A percentile compares a stretch with the other conserved stretches of the same genome.
Conservation (phyloP, 305 asterid species). For the Ajuga reptans region DNA sequence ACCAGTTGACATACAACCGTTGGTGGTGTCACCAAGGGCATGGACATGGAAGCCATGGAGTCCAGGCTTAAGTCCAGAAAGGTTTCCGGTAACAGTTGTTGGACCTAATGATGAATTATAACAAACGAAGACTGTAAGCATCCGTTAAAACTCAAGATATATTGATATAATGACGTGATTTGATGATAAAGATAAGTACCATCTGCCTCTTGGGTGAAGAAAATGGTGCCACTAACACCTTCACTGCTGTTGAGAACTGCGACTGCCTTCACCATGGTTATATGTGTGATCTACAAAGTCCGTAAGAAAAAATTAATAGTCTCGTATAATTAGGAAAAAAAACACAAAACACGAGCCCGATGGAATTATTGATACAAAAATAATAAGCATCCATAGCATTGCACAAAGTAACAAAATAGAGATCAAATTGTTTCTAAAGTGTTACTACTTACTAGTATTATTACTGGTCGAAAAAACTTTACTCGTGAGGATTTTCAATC, state of each 20-base stretch:
- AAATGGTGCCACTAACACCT: constrained; percentile 75
- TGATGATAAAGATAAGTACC: constrained; percentile 34
- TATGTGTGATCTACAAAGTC: constrained; percentile 50
- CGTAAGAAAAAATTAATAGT: background rate
- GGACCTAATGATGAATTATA: constrained; percentile 37
- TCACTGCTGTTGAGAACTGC: constrained; percentile 80
- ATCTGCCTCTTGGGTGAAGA: constrained; percentile 73
- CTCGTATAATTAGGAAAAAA: background rate
- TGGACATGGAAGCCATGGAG: constrained; percentile 89
- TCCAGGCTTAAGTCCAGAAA: constrained; percentile 84
- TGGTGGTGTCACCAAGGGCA: constrained; percentile 97
- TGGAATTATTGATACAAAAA: background rate
- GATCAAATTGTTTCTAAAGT: background rate
- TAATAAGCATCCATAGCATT: background rate
- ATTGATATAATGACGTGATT: background rate
- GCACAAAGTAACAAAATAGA: background rate
- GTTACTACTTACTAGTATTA: background rate
- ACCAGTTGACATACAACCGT: constrained; percentile 97
- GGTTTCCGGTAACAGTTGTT: constrained; percentile 65
- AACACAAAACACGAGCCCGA: background rate
- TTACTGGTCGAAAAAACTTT: background rate
- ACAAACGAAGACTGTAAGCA: background rate
- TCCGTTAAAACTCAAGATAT: background rate
- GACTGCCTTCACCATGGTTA: constrained; percentile 85
- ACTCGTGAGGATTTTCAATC: background rate